phyloP scores from a whole-genome alignment of 2,329 filamentous ascomycete genomes.

The Fusarium acutatum region DNA sequence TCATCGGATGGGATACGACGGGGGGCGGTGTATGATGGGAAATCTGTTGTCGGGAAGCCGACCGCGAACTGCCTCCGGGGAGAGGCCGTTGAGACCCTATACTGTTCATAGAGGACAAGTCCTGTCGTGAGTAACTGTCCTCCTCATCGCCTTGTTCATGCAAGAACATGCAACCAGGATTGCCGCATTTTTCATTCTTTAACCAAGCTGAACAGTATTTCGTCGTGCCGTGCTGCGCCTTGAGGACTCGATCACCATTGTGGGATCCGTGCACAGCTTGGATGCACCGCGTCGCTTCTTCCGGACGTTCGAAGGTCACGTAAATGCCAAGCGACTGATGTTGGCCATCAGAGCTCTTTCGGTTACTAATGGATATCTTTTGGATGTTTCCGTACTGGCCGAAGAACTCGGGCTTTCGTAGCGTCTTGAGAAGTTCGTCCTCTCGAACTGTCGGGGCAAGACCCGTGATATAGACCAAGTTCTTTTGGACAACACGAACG shows the following conservation, averaged over 20 bases:
- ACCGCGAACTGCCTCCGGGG: constrained; percentile 59
- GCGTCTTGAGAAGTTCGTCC: constrained; percentile 88
- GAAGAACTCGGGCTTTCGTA: constrained; percentile 92
- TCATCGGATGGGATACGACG: constrained; percentile 69
- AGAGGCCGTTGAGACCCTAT: constrained; percentile 80
- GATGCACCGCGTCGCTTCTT: constrained; percentile 91
- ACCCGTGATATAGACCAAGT: constrained; percentile 96
- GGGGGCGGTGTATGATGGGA: constrained; percentile 50
- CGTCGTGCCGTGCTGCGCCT: constrained; percentile 85
- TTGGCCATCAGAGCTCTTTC: constrained; percentile 78
- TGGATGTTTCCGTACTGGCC: constrained; percentile 98
- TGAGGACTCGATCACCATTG: constrained; percentile 86
- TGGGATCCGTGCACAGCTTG: constrained; percentile 89
- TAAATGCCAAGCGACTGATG: constrained; percentile 95
- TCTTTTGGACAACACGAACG: constrained; percentile 96
- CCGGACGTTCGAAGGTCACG: constrained; percentile 94
- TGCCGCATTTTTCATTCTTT: constrained; percentile 92
- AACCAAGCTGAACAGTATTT: constrained; percentile 99
- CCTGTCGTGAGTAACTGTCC: constrained; percentile 94
- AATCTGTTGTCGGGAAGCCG: constrained; percentile 61
- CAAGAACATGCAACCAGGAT: constrained; percentile 96
- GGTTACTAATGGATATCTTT: constrained; percentile 98
- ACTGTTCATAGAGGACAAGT: constrained; percentile 93
- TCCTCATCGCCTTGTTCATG: constrained; percentile 99
- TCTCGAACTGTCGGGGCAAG: constrained; percentile 91